phyloP scores from a whole-genome alignment of 371 early-diverging fungal genomes.

The Saksenaea oblongispora region DNA sequence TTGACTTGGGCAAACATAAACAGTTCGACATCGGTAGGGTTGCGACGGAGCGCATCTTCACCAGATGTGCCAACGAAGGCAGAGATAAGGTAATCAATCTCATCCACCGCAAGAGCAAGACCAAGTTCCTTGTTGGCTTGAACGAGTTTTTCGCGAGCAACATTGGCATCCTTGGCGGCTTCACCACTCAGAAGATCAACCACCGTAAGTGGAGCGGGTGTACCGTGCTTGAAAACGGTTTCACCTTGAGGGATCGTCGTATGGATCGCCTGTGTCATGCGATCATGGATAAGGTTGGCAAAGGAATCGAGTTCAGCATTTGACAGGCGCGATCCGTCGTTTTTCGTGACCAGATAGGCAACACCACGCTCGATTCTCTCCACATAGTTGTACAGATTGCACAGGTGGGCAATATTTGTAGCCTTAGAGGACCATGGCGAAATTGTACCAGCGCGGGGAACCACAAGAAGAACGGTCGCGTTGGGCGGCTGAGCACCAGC shows the following conservation, averaged over 20 bases:
- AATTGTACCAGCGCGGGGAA: constrained; percentile 93
- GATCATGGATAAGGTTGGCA: constrained; percentile 74
- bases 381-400: constrained; percentile 73
- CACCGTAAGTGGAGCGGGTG: constrained; percentile 75
- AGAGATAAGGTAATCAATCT: constrained; percentile 91
- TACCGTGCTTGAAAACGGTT: constrained; percentile 74
- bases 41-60: constrained; percentile 60
- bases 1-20: constrained; percentile 99
- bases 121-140: constrained; percentile 88
- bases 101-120: constrained; percentile 91
- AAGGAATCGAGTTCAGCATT: constrained; percentile 46
- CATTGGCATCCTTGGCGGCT: constrained; percentile 32
- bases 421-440: constrained; percentile 99
- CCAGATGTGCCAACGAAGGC: constrained; percentile 72
- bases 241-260: constrained; percentile 62
- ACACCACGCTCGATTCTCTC: constrained; percentile 88
- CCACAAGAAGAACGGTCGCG: constrained; percentile 58
- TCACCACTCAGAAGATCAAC: constrained; percentile 59
- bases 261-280: constrained; percentile 89
- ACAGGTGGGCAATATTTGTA: constrained; percentile 91
- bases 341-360: constrained; percentile 62
- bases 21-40: constrained; percentile 97
- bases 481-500: constrained; percentile 28
- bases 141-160: constrained; percentile 65
- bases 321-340: constrained; percentile 32